phyloP scores from a whole-genome alignment of 495 filamentous ascomycete genomes.

The Penicillium paxilli region DNA sequence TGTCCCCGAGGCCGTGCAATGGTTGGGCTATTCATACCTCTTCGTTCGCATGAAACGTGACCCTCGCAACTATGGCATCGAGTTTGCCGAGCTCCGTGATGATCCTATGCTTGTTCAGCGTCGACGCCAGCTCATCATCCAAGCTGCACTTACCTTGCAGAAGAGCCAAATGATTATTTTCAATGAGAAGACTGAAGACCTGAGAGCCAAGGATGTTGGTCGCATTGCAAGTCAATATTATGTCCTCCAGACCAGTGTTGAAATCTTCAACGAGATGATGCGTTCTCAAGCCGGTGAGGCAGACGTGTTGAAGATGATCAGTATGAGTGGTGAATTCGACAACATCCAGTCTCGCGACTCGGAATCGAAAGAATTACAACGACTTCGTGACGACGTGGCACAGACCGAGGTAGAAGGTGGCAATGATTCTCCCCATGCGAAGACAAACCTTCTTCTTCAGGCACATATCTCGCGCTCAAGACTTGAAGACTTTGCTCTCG shows the following conservation, averaged over 20 bases:
- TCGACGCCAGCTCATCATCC: constrained; percentile 77
- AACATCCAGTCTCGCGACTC: constrained; percentile 90
- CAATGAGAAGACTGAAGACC: constrained; percentile 87
- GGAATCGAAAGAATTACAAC: constrained; percentile 75
- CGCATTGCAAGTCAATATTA: constrained; percentile 98
- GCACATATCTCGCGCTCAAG: constrained; percentile 88
- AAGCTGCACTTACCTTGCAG: constrained; percentile 81
- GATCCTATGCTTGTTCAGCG: constrained; percentile 83
- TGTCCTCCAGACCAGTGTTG: constrained; percentile 85
- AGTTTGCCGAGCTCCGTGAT: constrained; percentile 84
- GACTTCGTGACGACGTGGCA: constrained; percentile 61
- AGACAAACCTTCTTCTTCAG: constrained; percentile 95
- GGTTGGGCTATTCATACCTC: constrained; percentile 97
- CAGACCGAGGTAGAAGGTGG: constrained; percentile 74
- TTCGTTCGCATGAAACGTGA: constrained; percentile 95
- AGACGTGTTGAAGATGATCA: constrained; percentile 91
- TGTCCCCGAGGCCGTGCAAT: constrained; percentile 89
- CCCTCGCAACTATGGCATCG: constrained; percentile 92
- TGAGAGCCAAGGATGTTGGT: constrained; percentile 89
- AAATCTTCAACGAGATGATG: constrained; percentile 96
- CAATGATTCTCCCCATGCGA: constrained; percentile 76
- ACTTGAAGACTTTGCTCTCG: constrained; percentile 88
- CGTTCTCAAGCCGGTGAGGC: constrained; percentile 75
- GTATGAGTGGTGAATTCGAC: constrained; percentile 94
- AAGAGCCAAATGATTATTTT: constrained; percentile 98